Evolutionary conservation across 768 basidiomycete species (phyloP).

Genomic region (Gyrodon lividus): DNA sequence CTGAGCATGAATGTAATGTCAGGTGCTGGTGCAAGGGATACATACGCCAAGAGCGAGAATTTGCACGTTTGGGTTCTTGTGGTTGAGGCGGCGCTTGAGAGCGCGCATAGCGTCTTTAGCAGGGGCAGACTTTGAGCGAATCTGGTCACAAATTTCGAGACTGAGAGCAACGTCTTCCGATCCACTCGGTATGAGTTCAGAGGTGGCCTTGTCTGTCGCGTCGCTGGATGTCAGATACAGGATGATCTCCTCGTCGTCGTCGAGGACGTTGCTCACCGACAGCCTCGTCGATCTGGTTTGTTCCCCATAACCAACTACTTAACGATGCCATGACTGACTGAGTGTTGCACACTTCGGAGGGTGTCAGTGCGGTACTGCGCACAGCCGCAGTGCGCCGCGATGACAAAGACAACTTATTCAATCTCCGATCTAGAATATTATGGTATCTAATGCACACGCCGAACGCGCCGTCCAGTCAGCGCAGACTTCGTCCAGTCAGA

Average conservation of each 20-base stretch:
- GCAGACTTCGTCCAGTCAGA: background rate
- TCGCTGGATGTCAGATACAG: conserved; percentile 29
- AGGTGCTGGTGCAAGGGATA: conserved; percentile 12
- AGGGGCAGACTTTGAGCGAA: conserved; percentile 84
- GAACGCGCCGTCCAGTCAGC: conserved; percentile 4
- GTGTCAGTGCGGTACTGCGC: no score
- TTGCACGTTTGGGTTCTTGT: conserved; percentile 96
- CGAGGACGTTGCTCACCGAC: conserved; percentile 53
- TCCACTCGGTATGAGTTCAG: conserved; percentile 79
- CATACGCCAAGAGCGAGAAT: conserved; percentile 81
- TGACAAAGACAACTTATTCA: conserved; percentile 17
- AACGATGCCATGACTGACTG: conserved; percentile 51
- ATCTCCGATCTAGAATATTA: conserved; percentile 19
- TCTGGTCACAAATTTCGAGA: conserved; percentile 96
- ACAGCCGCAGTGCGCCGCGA: conserved; percentile 18
- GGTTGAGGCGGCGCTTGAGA: conserved; percentile 81
- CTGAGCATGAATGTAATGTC: conserved; percentile 3
- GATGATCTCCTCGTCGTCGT: background rate
- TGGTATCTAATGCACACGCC: background rate
- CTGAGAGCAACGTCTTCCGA: conserved; percentile 89
- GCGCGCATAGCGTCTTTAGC: conserved; percentile 88
- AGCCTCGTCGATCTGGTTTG: conserved; percentile 79
- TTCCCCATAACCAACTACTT: conserved; percentile 76
- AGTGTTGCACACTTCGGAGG: no score
- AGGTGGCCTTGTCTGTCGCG: conserved; percentile 85